Evolutionary conservation across 345 rosid species (phyloP).

Genomic region (Citrus mangshanensis): DNA sequence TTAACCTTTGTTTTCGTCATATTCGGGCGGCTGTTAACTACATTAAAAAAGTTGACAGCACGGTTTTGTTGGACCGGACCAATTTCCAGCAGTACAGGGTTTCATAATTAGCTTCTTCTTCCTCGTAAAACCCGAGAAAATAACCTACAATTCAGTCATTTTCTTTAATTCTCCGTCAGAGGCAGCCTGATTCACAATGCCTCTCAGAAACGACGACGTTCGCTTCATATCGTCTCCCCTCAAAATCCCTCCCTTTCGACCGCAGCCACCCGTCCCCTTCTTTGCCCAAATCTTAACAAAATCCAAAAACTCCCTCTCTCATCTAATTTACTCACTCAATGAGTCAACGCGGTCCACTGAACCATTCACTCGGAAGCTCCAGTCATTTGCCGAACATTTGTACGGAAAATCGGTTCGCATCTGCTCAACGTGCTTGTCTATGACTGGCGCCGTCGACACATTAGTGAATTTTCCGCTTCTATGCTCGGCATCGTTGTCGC

Average conservation of each 20-base stretch:
- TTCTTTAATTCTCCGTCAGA: neutral
- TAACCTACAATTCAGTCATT: neutral
- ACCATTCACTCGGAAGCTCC: constrained; percentile 1
- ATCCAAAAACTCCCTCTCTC: constrained; percentile 27
- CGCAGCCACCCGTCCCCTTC: constrained; percentile 8
- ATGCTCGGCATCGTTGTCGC: constrained; percentile 52
- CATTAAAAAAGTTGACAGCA: no score
- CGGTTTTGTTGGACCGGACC: no score
- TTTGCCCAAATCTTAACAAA: constrained; percentile 14
- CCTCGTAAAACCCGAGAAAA: neutral
- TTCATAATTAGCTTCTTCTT: no score
- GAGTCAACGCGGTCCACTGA: neutral
- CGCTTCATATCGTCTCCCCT: constrained; percentile 38
- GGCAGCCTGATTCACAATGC: constrained; percentile 20
- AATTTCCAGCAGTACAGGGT: no score
- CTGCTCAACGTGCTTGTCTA: constrained; percentile 52
- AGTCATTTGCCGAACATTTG: constrained; percentile 12
- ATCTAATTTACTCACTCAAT: constrained; percentile 30
- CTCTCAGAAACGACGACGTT: constrained; percentile 28
- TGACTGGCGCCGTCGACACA: constrained; percentile 10
- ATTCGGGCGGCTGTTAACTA: no score
- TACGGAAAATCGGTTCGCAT: constrained; percentile 24
- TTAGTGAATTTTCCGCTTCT: constrained; percentile 37
- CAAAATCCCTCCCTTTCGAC: constrained; percentile 29
- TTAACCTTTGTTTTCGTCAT: no score